phyloP scores from a whole-genome alignment of 371 early-diverging fungal genomes.

The Syncephalis fuscata region DNA sequence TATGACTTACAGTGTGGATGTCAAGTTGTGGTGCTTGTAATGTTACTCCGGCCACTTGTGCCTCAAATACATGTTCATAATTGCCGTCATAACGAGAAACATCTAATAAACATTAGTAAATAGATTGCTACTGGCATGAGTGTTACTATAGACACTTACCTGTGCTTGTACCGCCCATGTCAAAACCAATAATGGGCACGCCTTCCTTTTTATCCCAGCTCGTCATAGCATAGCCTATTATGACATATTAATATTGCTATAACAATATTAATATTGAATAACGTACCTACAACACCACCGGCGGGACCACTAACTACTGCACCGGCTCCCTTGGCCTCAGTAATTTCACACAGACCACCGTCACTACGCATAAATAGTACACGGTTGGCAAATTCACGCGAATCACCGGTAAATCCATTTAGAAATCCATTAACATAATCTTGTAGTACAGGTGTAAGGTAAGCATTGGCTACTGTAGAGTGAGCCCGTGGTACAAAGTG shows the following conservation, averaged over 20 bases:
- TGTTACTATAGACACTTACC: conserved; percentile 7
- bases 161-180: conserved; percentile 93
- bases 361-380: conserved; percentile 95
- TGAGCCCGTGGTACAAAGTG: conserved; percentile 91
- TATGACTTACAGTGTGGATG: conserved; percentile 58
- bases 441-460: conserved; percentile 81
- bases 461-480: conserved; percentile 82
- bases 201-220: conserved; percentile 32
- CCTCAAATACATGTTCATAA: conserved; percentile 88
- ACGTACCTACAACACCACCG: conserved; percentile 69
- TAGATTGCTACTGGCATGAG: neutral
- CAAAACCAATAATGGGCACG: conserved; percentile 81
- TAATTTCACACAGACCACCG: conserved; percentile 80
- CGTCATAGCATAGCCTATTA: conserved; percentile 70
- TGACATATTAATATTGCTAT: conserved; percentile 8
- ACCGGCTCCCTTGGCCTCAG: conserved; percentile 65
- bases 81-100: conserved; percentile 83
- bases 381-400: conserved; percentile 34
- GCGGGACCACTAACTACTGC: conserved; percentile 94
- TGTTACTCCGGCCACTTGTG: conserved; percentile 84
- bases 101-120: conserved; percentile 23
- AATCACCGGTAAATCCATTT: conserved; percentile 37
- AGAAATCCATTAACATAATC: conserved; percentile 70
- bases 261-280: neutral
- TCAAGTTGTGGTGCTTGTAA: conserved; percentile 92